Evolutionary conservation across 2,329 filamentous ascomycete genomes (phyloP).

Genomic region (Alternaria incomplexa): DNA sequence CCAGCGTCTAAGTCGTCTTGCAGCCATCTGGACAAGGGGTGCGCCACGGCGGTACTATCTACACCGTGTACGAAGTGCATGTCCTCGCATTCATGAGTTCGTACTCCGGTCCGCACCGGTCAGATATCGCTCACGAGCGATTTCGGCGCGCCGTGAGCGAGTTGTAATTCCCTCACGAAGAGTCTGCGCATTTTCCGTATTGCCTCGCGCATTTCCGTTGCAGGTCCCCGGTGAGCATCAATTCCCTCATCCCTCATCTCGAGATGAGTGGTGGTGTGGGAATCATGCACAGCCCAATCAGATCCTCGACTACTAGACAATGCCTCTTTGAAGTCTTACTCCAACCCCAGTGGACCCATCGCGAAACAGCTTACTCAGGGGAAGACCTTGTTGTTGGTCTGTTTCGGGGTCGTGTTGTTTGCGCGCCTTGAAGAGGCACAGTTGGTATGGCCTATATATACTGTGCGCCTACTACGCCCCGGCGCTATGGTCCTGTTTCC

Average conservation of each 20-base stretch:
- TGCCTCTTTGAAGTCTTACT: slow-evolving; percentile 2
- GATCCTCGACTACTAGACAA: slow-evolving; percentile 1
- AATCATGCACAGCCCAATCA: slow-evolving; percentile 16
- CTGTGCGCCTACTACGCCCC: slow-evolving; percentile 3
- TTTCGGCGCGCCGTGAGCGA: neutral
- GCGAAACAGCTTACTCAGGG: neutral
- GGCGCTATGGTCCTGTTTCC: neutral
- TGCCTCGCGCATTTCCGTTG: neutral
- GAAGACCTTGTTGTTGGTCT: neutral
- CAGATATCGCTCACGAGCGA: neutral
- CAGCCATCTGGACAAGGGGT: neutral
- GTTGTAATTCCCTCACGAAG: neutral
- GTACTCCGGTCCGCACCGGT: slow-evolving; percentile 3
- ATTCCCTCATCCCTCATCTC: neutral
- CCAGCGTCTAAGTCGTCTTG: neutral
- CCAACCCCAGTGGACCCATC: neutral
- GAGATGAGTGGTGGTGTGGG: neutral
- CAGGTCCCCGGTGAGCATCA: slow-evolving; percentile 8
- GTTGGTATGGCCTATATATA: neutral
- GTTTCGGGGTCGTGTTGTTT: neutral
- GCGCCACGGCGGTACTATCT: neutral
- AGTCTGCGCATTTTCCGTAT: neutral
- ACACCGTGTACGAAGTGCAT: neutral
- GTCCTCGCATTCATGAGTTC: neutral
- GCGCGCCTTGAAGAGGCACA: neutral